Percentiles rank a stretch among this genome's conserved stretches.
Conservation (phyloP, 106 monocot species). For the Dendrobium huoshanense region DNA sequence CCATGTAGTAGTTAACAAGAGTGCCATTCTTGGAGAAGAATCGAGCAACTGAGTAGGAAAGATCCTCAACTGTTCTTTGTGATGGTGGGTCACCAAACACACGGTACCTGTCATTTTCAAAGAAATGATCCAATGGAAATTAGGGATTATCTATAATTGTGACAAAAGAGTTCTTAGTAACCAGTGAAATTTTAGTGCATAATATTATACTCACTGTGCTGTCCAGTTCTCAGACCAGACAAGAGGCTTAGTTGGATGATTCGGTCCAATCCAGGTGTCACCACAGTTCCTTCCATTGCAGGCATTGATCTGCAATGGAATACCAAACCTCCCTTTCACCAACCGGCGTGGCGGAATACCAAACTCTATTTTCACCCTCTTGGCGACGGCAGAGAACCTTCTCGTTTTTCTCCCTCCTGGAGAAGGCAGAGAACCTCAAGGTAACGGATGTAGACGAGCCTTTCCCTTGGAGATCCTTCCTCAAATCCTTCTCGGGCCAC, state of each 20-base stretch:
- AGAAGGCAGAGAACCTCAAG: too few relatives aligned
- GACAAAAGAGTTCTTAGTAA: not conserved
- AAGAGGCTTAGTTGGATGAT: constrained; percentile 38
- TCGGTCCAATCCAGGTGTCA: constrained; percentile 50
- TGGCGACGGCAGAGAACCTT: too few relatives aligned
- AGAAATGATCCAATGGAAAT: not conserved
- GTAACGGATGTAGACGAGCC: too few relatives aligned
- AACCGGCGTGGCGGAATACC: too few relatives aligned
- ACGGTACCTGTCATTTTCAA: constrained; percentile 37
- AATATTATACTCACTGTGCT: constrained; percentile 43
- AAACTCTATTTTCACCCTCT: too few relatives aligned
- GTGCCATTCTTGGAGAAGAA: constrained; percentile 84
- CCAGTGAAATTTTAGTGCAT: not conserved
- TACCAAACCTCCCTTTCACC: too few relatives aligned
- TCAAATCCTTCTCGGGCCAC: too few relatives aligned
- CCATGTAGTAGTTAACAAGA: constrained; percentile 86
- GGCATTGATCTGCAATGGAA: constrained; percentile 44
- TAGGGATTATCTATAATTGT: not conserved
- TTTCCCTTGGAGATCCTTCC: too few relatives aligned
- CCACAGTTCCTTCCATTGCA: constrained; percentile 91
- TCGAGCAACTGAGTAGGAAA: constrained; percentile 75
- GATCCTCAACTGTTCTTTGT: constrained; percentile 66
- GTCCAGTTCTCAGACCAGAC: constrained; percentile 93
- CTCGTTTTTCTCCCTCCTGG: too few relatives aligned
- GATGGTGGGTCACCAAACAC: constrained; percentile 88